These are phyloP conservation scores for Pleurotus giganteus DNA, from an alignment of 768 basidiomycete genomes.

Conservation along the genomic window DNA sequence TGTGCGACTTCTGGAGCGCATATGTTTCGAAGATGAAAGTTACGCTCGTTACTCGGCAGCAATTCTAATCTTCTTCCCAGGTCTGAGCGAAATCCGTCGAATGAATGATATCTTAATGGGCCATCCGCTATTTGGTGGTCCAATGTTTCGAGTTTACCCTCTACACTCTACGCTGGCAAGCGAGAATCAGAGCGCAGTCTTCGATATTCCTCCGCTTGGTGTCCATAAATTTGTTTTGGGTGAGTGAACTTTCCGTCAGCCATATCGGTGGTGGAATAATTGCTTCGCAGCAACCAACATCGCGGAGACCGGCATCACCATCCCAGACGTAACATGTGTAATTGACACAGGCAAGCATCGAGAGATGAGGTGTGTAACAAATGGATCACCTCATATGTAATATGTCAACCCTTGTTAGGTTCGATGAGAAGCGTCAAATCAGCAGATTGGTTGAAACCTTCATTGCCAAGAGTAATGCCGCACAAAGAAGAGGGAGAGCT, in stretches of 20 bases:
- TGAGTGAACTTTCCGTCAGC: slow-evolving; percentile 30
- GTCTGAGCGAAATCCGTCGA: slow-evolving; percentile 89
- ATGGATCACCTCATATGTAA: background rate
- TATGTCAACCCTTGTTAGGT: slow-evolving; percentile 41
- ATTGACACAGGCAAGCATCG: slow-evolving; percentile 93
- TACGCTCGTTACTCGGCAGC: slow-evolving; percentile 68
- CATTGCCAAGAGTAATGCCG: slow-evolving; percentile 87
- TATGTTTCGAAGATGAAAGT: slow-evolving; percentile 67
- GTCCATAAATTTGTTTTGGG: slow-evolving; percentile 93
- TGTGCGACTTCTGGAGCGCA: slow-evolving; percentile 71
- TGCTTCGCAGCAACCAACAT: slow-evolving; percentile 74
- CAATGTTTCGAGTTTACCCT: slow-evolving; percentile 74
- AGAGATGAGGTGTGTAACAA: slow-evolving; percentile 72
- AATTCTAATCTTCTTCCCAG: slow-evolving; percentile 91
- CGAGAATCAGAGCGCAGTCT: slow-evolving; percentile 88
- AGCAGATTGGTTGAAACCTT: slow-evolving; percentile 90
- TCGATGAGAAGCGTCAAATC: slow-evolving; percentile 96
- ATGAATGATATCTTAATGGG: slow-evolving; percentile 78
- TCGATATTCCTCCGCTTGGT: slow-evolving; percentile 79
- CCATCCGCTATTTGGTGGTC: slow-evolving; percentile 68
- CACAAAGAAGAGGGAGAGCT: slow-evolving; percentile 85
- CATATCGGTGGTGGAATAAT: background rate
- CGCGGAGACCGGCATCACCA: slow-evolving; percentile 97
- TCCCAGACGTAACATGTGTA: slow-evolving; percentile 96
- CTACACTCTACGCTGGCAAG: slow-evolving; percentile 92